phyloP scores from a whole-genome alignment of 768 basidiomycete genomes.

The Lactarius vividus region DNA sequence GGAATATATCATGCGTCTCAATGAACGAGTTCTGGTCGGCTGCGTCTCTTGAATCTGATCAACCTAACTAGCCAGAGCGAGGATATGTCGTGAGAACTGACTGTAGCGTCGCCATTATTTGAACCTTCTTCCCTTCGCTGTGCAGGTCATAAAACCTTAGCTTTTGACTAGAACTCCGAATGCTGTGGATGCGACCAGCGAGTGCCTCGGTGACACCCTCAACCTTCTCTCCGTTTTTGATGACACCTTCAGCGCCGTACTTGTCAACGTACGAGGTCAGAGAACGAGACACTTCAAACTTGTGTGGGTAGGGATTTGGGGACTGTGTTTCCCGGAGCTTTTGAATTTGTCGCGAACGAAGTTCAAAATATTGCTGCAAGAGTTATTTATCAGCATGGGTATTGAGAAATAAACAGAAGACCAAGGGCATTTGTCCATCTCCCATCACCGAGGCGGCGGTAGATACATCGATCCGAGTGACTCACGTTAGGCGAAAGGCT shows the following conservation, averaged over 20 bases:
- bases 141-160: constrained; percentile 93
- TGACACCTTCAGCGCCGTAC: constrained; percentile 72
- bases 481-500: constrained; percentile 90
- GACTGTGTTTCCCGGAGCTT: constrained; percentile 78
- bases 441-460: not conserved
- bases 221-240: constrained; percentile 64
- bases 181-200: constrained; percentile 90
- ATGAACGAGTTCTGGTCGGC: constrained; percentile 62
- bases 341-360: constrained; percentile 85
- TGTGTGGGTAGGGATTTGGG: constrained; percentile 98
- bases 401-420: not conserved
- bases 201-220: constrained; percentile 58
- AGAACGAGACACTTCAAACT: constrained; percentile 86
- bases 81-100: constrained; percentile 38
- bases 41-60: constrained; percentile 50
- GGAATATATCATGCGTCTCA: constrained; percentile 78
- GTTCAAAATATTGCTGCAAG: constrained; percentile 91
- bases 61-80: not conserved
- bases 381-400: not conserved
- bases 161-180: constrained; percentile 78
- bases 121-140: constrained; percentile 88
- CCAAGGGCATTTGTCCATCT: not conserved
- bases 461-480: constrained; percentile 25
- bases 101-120: constrained; percentile 91
- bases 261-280: constrained; percentile 68